Evolutionary conservation across 208 protist species (phyloP).

Genomic region (Crithidia fasciculata): DNA sequence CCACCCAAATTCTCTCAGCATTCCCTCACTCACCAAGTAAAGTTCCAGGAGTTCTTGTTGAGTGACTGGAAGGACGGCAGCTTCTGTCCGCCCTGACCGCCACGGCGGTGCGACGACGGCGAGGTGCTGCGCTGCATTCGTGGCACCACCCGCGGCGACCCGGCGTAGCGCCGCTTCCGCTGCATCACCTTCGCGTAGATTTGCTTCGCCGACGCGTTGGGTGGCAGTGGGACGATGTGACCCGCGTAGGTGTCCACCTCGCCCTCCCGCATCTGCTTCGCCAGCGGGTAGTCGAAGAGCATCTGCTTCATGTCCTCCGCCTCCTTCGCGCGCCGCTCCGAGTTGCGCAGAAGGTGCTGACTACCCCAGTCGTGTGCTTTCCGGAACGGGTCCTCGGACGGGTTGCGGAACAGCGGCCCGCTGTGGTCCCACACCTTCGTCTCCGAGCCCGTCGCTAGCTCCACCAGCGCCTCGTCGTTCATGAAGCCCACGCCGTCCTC

Average conservation of each 20-base stretch:
- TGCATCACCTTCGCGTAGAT: slow-evolving; percentile 76
- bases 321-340: slow-evolving; percentile 58
- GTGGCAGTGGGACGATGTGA: slow-evolving; percentile 79
- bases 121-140: slow-evolving; percentile 46
- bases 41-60: slow-evolving; percentile 85
- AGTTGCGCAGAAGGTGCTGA: slow-evolving; percentile 74
- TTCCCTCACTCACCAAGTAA: slow-evolving; percentile 59
- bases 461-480: slow-evolving; percentile 40
- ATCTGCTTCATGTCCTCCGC: slow-evolving; percentile 46
- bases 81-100: slow-evolving; percentile 5
- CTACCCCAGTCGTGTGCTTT: slow-evolving; percentile 70
- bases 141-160: slow-evolving; percentile 53
- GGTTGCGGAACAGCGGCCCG: slow-evolving; percentile 68
- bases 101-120: slow-evolving; percentile 5
- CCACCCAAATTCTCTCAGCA: background rate
- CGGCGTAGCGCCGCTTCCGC: slow-evolving; percentile 66
- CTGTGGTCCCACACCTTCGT: slow-evolving; percentile 59
- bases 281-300: slow-evolving; percentile 79
- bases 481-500: slow-evolving; percentile 81
- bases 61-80: slow-evolving; percentile 67
- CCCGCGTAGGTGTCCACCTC: slow-evolving; percentile 76
- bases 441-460: slow-evolving; percentile 28
- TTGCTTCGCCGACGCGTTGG: slow-evolving; percentile 65
- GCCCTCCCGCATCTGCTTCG: slow-evolving; percentile 59
- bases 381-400: slow-evolving; percentile 53